phyloP scores from a whole-genome alignment of 164 flowering plant species.

The grape (Vitis vinifera) region DNA sequence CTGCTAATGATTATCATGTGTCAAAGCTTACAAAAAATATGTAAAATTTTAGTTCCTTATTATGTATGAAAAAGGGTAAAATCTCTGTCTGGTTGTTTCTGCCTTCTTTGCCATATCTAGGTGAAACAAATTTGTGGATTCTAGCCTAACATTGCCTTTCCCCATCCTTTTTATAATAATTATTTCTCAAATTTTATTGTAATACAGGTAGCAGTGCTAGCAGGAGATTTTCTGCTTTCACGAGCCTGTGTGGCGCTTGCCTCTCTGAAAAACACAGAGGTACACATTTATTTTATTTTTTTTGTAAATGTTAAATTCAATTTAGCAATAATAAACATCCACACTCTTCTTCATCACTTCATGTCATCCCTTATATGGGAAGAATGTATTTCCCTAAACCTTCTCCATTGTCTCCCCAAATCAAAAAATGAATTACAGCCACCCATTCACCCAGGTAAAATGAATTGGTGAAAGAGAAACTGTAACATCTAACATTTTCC shows the following conservation, averaged over 20 bases:
- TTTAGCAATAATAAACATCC: background rate
- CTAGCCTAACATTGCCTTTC: background rate
- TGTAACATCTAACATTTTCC: background rate
- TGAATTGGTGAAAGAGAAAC: background rate
- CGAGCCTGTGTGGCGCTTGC: constrained; percentile 95
- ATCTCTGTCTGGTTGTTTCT: no score
- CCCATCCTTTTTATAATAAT: background rate
- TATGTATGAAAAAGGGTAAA: no score
- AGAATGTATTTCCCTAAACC: background rate
- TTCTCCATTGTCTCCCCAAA: background rate
- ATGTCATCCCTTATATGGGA: background rate
- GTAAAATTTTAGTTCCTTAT: no score
- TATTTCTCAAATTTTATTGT: background rate
- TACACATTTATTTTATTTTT: constrained; percentile 20
- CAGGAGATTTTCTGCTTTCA: constrained; percentile 96
- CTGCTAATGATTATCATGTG: no score
- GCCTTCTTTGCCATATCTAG: no score
- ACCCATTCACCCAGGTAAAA: background rate
- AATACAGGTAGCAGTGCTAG: constrained; percentile 86
- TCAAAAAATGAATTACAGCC: background rate
- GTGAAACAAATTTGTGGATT: background rate
- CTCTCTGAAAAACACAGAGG: constrained; percentile 84
- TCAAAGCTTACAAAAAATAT: no score
- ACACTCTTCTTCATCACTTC: background rate
- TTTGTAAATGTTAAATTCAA: background rate